These are phyloP conservation scores for Phytophthora ramorum DNA, from an alignment of 352 stramenopile species.

Conservation along the genomic window DNA sequence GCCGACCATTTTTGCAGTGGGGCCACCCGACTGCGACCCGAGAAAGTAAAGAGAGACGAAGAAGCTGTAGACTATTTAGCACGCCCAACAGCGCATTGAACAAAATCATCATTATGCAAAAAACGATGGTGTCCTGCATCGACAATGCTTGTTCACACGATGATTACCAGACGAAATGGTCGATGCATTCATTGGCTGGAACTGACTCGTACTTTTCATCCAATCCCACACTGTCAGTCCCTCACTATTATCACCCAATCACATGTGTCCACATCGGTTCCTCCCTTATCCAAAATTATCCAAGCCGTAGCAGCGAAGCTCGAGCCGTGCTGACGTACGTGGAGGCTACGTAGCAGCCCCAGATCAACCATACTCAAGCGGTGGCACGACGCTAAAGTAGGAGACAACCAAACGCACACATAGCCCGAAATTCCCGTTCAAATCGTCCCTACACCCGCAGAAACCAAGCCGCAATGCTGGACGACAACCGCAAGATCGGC, in stretches of 20 bases:
- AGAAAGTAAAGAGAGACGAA: slow-evolving; percentile 16
- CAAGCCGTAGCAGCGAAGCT: background rate
- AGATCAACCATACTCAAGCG: background rate
- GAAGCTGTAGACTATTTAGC: slow-evolving; percentile 63
- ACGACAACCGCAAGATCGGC: slow-evolving; percentile 97
- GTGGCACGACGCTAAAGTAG: background rate
- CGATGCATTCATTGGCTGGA: background rate
- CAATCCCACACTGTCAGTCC: slow-evolving; percentile 13
- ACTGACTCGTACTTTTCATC: slow-evolving; percentile 9
- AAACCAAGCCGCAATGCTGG: slow-evolving; percentile 54
- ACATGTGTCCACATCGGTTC: slow-evolving; percentile 22
- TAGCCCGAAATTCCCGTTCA: background rate
- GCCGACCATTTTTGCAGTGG: slow-evolving; percentile 25
- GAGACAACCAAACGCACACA: background rate
- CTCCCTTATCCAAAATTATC: slow-evolving; percentile 24
- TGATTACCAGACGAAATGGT: background rate
- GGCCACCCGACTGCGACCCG: slow-evolving; percentile 3
- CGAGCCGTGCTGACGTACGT: slow-evolving; percentile 13
- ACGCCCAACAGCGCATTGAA: slow-evolving; percentile 39
- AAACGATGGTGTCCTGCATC: background rate
- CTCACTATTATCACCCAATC: slow-evolving; percentile 47
- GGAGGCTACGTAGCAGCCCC: slow-evolving; percentile 3
- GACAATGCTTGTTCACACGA: background rate
- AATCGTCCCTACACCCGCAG: slow-evolving; percentile 1
- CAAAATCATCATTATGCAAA: slow-evolving; percentile 35